Evolutionary conservation across 495 filamentous ascomycete genomes (phyloP).

Genomic region (Penicillium bovifimosum): DNA sequence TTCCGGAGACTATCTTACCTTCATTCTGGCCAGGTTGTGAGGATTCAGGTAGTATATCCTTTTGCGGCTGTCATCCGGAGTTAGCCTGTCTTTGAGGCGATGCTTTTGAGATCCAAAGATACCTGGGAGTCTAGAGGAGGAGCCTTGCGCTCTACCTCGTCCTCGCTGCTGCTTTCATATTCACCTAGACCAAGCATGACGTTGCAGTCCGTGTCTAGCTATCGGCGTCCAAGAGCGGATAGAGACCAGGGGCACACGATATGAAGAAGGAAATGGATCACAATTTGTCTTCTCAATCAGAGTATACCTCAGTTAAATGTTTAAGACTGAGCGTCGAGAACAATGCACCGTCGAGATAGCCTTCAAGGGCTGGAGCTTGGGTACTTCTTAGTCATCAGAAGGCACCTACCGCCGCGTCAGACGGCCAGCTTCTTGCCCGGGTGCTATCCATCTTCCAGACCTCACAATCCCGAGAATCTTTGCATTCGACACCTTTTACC

Average conservation of each 20-base stretch:
- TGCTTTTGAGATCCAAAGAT: neutral
- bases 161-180: conserved; percentile 78
- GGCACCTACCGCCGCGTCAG: conserved; percentile 42
- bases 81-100: neutral
- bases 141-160: conserved; percentile 42
- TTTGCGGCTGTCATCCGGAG: neutral
- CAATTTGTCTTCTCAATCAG: neutral
- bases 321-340: too few species aligned
- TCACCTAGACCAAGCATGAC: conserved; percentile 62
- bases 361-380: conserved; percentile 8
- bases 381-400: conserved; percentile 35
- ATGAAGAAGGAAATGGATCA: neutral
- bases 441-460: conserved; percentile 9
- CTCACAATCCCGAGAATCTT: conserved; percentile 6
- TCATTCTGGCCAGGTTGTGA: conserved; percentile 4
- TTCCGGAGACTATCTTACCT: conserved; percentile 13
- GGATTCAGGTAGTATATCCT: neutral
- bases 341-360: neutral
- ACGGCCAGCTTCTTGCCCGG: conserved; percentile 13
- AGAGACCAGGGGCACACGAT: neutral
- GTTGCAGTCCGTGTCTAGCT: neutral
- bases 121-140: conserved; percentile 18
- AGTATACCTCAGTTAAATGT: neutral
- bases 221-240: neutral
- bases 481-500: conserved; percentile 1